Evolutionary conservation across 106 monocot genomes (phyloP).

Genomic region (Triglochin maritima): DNA sequence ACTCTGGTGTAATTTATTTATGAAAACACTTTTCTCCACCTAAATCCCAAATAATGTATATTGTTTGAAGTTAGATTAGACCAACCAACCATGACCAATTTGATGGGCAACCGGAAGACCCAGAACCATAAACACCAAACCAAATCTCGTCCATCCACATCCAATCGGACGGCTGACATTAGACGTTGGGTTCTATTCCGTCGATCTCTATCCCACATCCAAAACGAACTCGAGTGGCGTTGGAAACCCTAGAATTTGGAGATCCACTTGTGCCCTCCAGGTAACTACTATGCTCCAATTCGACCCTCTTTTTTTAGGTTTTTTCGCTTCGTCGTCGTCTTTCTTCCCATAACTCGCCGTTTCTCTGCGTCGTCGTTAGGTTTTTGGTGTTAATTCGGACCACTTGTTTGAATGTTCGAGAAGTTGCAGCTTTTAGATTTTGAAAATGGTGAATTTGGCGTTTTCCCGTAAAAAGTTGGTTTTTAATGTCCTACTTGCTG

Average conservation of each 20-base stretch:
- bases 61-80: too few relatives aligned
- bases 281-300: not conserved
- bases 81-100: not conserved
- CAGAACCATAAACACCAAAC: not conserved
- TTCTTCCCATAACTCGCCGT: not conserved
- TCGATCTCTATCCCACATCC: not conserved
- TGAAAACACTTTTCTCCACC: too few relatives aligned
- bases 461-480: too few relatives aligned
- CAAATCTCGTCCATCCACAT: not conserved
- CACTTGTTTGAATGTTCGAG: not conserved
- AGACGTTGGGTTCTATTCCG: not conserved
- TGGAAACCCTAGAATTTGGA: not conserved
- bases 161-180: not conserved
- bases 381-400: not conserved
- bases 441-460: not conserved
- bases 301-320: not conserved
- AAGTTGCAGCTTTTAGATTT: not conserved
- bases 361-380: not conserved
- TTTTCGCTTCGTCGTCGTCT: not conserved
- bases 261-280: not conserved
- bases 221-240: not conserved
- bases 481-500: too few relatives aligned
- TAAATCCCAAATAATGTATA: too few relatives aligned
- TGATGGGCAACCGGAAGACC: not conserved
- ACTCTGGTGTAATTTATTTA: too few relatives aligned